These are phyloP conservation scores for Boletus edulis DNA, from an alignment of 768 basidiomycete genomes.

Conservation along the genomic window DNA sequence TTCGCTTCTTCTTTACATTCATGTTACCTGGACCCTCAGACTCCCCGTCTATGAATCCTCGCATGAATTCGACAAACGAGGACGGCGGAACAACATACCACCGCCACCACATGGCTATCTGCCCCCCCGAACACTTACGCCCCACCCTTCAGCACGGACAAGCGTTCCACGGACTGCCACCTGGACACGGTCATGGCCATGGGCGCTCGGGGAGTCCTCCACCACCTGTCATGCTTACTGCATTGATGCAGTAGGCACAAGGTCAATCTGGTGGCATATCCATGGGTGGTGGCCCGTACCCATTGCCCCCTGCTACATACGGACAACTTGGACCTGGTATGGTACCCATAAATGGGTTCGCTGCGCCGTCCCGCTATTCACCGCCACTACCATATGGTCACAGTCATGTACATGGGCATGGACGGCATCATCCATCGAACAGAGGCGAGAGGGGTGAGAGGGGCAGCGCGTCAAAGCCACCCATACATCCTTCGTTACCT, in stretches of 20 bases:
- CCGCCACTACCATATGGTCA: slow-evolving; percentile 19
- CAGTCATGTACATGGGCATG: slow-evolving; percentile 8
- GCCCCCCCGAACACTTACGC: slow-evolving; percentile 33
- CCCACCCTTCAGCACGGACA: slow-evolving; percentile 31
- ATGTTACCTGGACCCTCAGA: slow-evolving; percentile 32
- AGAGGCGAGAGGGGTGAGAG: slow-evolving; percentile 18
- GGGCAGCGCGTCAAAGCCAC: background rate
- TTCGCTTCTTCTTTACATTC: background rate
- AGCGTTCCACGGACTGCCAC: slow-evolving; percentile 32
- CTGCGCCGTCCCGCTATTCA: slow-evolving; percentile 13
- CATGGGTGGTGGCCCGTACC: slow-evolving; percentile 9
- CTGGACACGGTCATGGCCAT: slow-evolving; percentile 25
- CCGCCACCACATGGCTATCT: slow-evolving; percentile 26
- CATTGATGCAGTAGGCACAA: slow-evolving; percentile 30
- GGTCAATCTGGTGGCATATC: slow-evolving; percentile 7
- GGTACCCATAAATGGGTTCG: slow-evolving; percentile 17
- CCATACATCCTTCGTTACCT: slow-evolving; percentile 21
- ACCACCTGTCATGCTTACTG: slow-evolving; percentile 26
- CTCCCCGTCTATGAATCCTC: slow-evolving; percentile 78
- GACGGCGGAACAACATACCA: slow-evolving; percentile 46
- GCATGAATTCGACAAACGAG: slow-evolving; percentile 78
- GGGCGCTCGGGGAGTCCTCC: slow-evolving; percentile 32
- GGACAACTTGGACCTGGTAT: slow-evolving; percentile 10
- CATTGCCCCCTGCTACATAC: slow-evolving; percentile 12
- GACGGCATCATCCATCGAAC: slow-evolving; percentile 12